phyloP scores from a whole-genome alignment of 345 rosid genomes.

The Gossypium raimondii region DNA sequence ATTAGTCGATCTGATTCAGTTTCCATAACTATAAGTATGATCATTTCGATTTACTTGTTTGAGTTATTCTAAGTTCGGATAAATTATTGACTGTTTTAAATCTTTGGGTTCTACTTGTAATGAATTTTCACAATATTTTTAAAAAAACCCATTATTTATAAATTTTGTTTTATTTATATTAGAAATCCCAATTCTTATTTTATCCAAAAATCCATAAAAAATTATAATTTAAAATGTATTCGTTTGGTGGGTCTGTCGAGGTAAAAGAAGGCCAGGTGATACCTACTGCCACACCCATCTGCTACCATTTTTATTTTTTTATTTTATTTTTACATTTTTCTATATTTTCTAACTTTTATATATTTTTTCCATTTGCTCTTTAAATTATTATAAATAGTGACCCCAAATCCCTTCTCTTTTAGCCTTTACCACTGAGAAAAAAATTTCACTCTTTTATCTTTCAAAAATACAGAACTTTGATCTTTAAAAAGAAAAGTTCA shows the following conservation, averaged over 20 bases:
- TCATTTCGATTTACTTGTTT: no score
- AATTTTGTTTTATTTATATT: no score
- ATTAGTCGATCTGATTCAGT: no score
- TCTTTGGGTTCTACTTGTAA: no score
- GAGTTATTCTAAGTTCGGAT: no score
- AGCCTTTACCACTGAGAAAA: conserved; percentile 10
- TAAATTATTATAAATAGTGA: conserved; percentile 45
- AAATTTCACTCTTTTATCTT: not conserved
- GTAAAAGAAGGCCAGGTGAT: conserved; percentile 5
- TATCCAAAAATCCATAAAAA: not conserved
- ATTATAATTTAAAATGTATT: not conserved
- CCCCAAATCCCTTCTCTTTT: conserved; percentile 15
- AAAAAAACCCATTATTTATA: no score
- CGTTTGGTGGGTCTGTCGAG: conserved; percentile 1
- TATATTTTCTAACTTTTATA: no score
- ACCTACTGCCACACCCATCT: conserved; percentile 3
- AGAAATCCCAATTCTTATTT: no score
- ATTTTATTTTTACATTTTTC: no score
- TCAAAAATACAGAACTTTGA: not conserved
- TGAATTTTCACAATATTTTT: no score
- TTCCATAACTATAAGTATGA: no score
- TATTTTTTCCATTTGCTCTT: not conserved
- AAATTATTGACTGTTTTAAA: no score
- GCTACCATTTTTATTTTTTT: not conserved
- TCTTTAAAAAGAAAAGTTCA: not conserved